phyloP scores from a whole-genome alignment of 148 eudicot genomes.

The Camellia granthamiana region DNA sequence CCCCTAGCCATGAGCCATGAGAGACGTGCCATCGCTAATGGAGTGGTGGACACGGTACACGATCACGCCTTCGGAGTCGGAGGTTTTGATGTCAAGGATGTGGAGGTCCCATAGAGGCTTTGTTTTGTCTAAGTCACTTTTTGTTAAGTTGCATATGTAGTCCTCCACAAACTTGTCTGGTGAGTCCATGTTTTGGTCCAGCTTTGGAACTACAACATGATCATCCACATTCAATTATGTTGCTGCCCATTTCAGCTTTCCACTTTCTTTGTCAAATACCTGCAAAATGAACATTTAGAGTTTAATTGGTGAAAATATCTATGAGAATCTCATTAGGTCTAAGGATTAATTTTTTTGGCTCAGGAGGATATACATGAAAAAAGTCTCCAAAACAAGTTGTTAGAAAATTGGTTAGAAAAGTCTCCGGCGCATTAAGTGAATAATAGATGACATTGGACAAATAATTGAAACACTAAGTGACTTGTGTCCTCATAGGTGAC shows the following conservation, averaged over 20 bases:
- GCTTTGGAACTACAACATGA: constrained; percentile 22
- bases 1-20: no score
- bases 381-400: no score
- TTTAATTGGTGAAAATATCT: no score
- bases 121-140: constrained; percentile 19
- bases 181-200: constrained; percentile 3
- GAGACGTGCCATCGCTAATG: constrained; percentile 30
- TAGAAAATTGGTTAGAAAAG: no score
- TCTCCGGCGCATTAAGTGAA: no score
- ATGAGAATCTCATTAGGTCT: no score
- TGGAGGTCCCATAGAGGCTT: constrained; percentile 37
- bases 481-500: no score
- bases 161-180: constrained; percentile 35
- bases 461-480: no score
- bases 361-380: no score
- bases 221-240: constrained; percentile 15
- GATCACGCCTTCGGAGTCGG: constrained; percentile 15
- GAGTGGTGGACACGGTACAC: constrained; percentile 32
- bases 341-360: no score
- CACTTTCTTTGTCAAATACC: constrained; percentile 44
- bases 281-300: not conserved
- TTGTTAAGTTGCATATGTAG: constrained; percentile 26
- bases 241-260: constrained; percentile 31
- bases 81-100: constrained; percentile 26
- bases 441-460: no score